Evolutionary conservation across 2,329 filamentous ascomycete genomes (phyloP), one percentile per base, ranked within the genome.

Genomic region (Rutstroemia sp.): DNA sequence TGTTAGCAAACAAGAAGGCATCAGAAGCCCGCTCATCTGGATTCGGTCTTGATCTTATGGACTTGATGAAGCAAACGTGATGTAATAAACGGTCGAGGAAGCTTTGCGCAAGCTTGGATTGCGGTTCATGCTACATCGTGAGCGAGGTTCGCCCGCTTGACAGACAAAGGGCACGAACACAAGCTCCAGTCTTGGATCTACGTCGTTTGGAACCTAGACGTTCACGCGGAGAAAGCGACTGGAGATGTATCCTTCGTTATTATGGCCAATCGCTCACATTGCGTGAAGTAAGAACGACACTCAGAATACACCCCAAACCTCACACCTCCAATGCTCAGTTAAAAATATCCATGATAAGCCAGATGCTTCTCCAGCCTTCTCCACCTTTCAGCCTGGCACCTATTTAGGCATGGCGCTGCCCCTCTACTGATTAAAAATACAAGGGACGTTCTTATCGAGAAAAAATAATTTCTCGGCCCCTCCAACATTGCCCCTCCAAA

Each of bases 1-100:
- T 88, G 42, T 72, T 88, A 73, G 64, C 65, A 42, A 67, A 63
- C 38, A 62, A 63, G 16, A 67, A 67, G 19, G 61, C 59, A 21
- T 51, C 58, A 7, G 58, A 62, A 34, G 36, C 58, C 21, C 46
- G 39, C 19, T 27, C 46, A 3, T 60, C 61, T 27, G 65, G 62
- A 21, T 67, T 65, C 58, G 70, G 69, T 14, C 62, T 73, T 6
- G 68, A 71, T 59, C 56, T 74, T 42, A 68, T 70, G 66, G 71
- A 73, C 60, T 69, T 74, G 52, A 73, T 73, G 70, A 72, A 70
- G 57, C 66, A 63, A 27, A 44, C 47, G n/a, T 67, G 57, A 64
- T 45, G 2, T 50, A 38, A n/a, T 3, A 34, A 44, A 44, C 21
- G 17, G 16, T 14, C 21, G 40, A 44, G 40, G 40, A 44, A 44